Percentiles rank a stretch among this genome's conserved stretches.
Conservation (phyloP, 805 yeast genomes). For the Metschnikowia sp. region DNA sequence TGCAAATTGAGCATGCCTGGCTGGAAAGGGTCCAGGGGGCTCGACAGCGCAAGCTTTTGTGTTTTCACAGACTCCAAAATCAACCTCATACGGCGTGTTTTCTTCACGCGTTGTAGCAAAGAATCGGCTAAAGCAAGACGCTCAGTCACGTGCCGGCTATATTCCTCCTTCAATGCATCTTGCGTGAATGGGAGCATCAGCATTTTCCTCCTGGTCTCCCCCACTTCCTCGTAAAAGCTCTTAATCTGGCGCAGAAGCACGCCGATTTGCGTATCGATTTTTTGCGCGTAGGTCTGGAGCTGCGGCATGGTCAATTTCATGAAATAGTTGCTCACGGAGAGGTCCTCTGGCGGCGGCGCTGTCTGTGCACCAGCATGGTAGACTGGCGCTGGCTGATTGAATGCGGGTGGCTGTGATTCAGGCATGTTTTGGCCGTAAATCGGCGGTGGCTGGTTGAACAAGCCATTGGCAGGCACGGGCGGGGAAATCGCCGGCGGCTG, state of each 20-base stretch:
- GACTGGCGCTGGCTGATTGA: slow-evolving; percentile 30
- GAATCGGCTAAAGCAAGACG: slow-evolving; percentile 6
- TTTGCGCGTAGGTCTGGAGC: slow-evolving; percentile 9
- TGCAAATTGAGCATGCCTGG: neutral
- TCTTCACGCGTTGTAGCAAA: slow-evolving; percentile 4
- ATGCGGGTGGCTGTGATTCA: slow-evolving; percentile 1
- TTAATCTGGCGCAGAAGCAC: slow-evolving; percentile 6
- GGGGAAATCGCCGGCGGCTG: neutral
- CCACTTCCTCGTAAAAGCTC: neutral
- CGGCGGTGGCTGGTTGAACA: too few species aligned
- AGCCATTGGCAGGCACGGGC: neutral
- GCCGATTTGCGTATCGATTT: slow-evolving; percentile 9
- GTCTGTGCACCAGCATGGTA: slow-evolving; percentile 20
- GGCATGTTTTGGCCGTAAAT: too few species aligned
- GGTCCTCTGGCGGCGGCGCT: slow-evolving; percentile 1
- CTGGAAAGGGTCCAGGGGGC: neutral
- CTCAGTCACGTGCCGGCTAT: slow-evolving; percentile 3
- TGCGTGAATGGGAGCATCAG: slow-evolving; percentile 7
- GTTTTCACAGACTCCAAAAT: slow-evolving; percentile 11
- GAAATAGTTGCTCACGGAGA: slow-evolving; percentile 7
- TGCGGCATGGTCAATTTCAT: slow-evolving; percentile 8
- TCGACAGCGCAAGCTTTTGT: slow-evolving; percentile 2
- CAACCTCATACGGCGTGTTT: slow-evolving; percentile 9
- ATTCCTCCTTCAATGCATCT: neutral
- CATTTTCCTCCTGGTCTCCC: slow-evolving; percentile 1